Base-by-base conservation (phyloP, 441 rosid genomes). In the Capsella rubella region DNA sequence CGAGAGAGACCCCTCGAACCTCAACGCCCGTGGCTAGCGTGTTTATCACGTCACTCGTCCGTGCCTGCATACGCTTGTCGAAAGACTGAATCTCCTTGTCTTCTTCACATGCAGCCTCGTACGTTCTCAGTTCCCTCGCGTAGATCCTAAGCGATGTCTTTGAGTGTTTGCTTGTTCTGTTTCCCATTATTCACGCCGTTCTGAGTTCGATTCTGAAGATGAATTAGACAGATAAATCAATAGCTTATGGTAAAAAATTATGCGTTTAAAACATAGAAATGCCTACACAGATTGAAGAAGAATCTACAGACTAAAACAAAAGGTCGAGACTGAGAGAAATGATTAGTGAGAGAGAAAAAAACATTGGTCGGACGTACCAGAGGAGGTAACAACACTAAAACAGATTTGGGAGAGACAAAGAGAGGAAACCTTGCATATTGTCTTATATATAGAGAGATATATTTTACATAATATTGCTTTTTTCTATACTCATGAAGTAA, bases 1-100 rank as follows among this genome's bases (percentile, higher is more conserved):
- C 90, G 16, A 94, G 84, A 0, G 99, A 89, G 49, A 94, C 83
- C 0, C 94, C 87, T 32, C 90, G 85, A 63, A 88, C 92, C 56
- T 87, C 95, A 5, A 88, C 91, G 5, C 93, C 97, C 1, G 56
- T 86, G 2, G 97, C 89, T 7, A 94, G 82, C 10, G 88, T 73
- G 83, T 83, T 86, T 82, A 94, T 89, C 39, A 86, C 88, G 12
- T 82, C 89, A 65, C 76, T 87, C 25, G 96, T 90, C 15, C 89
- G 85, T 64, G 81, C 84, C 14, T 87, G 95, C 53, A 95, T 76
- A 59, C 78, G 61, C 8, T 78, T 72, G 81, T 95, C 94, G 57
- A 95, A 90, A 43, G 84, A 78, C 58, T 77, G 89, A 53, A 95
- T 58, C 56, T 87, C 97, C 31, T 59, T 49, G 54, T 95, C 99